Percentiles rank a stretch among this genome's conserved stretches.
Evolutionary conservation across 768 basidiomycete genomes (phyloP).

Genomic region (Tulasnella sp.): DNA sequence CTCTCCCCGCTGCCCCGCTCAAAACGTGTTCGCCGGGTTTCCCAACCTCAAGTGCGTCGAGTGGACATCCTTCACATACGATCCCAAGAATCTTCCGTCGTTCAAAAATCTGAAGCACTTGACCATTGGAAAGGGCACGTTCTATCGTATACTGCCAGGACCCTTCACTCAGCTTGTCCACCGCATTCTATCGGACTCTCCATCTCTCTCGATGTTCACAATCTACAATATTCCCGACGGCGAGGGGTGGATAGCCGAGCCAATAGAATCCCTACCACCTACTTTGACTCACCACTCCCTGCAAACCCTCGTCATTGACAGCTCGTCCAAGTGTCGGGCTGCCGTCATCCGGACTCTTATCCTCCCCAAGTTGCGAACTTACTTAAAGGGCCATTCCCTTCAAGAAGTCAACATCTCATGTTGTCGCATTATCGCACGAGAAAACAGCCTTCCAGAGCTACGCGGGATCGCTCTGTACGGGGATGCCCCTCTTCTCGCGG

Average conservation of each 20-base stretch:
- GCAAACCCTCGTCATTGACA: not conserved
- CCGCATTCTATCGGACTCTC: not conserved
- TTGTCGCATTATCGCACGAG: not conserved
- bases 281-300: not conserved
- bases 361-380: not conserved
- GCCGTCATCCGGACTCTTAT: not conserved
- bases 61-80: not conserved
- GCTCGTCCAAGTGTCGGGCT: not conserved
- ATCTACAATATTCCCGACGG: not conserved
- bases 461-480: not conserved
- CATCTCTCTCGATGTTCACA: not conserved
- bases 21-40: not conserved
- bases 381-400: not conserved
- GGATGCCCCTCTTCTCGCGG: not conserved
- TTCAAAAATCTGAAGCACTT: not conserved
- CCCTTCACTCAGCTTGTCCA: not conserved
- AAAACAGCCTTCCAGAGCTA: not conserved
- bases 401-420: not conserved
- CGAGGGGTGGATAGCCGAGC: not conserved
- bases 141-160: not conserved
- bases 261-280: not conserved
- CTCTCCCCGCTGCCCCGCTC: not conserved
- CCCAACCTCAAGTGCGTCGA: not conserved
- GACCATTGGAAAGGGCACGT: not conserved
- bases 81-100: not conserved